These are phyloP conservation scores for Echinosphaeria canescens DNA, from an alignment of 2,329 filamentous ascomycete genomes.

Conservation along the genomic window DNA sequence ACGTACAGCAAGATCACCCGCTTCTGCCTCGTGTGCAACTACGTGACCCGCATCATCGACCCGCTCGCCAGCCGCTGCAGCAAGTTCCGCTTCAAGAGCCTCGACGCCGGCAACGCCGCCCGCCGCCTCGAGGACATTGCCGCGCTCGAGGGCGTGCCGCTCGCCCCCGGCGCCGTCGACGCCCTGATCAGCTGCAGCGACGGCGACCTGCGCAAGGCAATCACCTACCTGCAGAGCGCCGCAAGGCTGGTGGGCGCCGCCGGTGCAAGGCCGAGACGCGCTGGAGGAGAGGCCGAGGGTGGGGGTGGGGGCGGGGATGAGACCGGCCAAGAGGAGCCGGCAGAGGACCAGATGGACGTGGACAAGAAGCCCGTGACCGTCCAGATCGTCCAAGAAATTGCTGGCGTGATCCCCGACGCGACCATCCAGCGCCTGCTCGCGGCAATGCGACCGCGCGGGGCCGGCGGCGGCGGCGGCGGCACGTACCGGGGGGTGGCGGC, in stretches of 20 bases:
- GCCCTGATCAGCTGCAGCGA: slow-evolving; percentile 75
- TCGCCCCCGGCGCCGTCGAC: slow-evolving; percentile 65
- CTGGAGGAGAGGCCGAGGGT: slow-evolving; percentile 19
- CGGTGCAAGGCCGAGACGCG: too few relatives aligned
- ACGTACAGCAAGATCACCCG: slow-evolving; percentile 91
- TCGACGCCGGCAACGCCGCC: slow-evolving; percentile 72
- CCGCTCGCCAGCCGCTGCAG: slow-evolving; percentile 81
- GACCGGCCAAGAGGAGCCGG: too few relatives aligned
- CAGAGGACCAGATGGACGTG: slow-evolving; percentile 36
- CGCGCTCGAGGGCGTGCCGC: slow-evolving; percentile 46
- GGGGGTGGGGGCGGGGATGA: too few relatives aligned
- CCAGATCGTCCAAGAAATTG: slow-evolving; percentile 78
- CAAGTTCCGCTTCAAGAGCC: slow-evolving; percentile 94
- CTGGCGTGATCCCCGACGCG: slow-evolving; percentile 66
- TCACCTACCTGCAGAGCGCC: slow-evolving; percentile 92
- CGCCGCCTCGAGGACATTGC: slow-evolving; percentile 70
- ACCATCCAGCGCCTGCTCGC: slow-evolving; percentile 51
- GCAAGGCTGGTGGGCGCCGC: slow-evolving; percentile 67
- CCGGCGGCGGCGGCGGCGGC: slow-evolving; percentile 32
- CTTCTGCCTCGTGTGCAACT: slow-evolving; percentile 97
- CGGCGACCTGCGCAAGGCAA: slow-evolving; percentile 87
- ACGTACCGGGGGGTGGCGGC: slow-evolving; percentile 56
- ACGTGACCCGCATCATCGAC: slow-evolving; percentile 95
- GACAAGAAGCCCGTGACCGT: slow-evolving; percentile 46
- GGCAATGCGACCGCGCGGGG: slow-evolving; percentile 53